Conservation (phyloP, 257 asterid genomes). For the Solanum raphanifolium region DNA sequence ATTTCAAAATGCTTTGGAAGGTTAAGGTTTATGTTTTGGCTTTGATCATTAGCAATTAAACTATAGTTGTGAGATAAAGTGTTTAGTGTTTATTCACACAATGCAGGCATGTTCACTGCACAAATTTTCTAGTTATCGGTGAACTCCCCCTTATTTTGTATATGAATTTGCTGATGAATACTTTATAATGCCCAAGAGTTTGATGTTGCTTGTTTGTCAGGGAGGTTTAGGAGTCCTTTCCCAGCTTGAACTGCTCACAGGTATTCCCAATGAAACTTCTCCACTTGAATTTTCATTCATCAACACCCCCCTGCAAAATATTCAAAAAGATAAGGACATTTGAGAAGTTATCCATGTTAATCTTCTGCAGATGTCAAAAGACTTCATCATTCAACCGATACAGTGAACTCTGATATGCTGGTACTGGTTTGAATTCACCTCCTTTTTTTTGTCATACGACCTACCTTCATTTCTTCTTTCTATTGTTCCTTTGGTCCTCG, state of each 20-base stretch:
- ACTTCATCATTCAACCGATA: conserved; percentile 11
- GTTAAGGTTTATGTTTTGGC: background rate
- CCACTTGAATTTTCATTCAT: background rate
- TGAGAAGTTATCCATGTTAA: conserved; percentile 3
- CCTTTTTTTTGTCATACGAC: background rate
- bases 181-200: background rate
- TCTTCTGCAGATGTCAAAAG: conserved; percentile 35
- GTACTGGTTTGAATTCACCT: background rate
- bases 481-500: background rate
- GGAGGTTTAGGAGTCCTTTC: conserved; percentile 41
- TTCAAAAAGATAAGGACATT: background rate
- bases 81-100: background rate
- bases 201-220: conserved; percentile 20
- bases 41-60: background rate
- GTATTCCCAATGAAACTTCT: conserved; percentile 15
- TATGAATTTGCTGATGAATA: background rate
- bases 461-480: background rate
- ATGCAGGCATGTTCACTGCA: background rate
- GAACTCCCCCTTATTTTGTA: background rate
- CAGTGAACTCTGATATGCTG: conserved; percentile 34
- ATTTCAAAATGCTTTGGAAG: background rate
- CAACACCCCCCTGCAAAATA: background rate
- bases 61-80: background rate
- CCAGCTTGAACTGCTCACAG: conserved; percentile 49
- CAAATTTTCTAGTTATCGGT: background rate